Evolutionary conservation across 306 rosid species (phyloP).

Genomic region (Vigna unguiculata): DNA sequence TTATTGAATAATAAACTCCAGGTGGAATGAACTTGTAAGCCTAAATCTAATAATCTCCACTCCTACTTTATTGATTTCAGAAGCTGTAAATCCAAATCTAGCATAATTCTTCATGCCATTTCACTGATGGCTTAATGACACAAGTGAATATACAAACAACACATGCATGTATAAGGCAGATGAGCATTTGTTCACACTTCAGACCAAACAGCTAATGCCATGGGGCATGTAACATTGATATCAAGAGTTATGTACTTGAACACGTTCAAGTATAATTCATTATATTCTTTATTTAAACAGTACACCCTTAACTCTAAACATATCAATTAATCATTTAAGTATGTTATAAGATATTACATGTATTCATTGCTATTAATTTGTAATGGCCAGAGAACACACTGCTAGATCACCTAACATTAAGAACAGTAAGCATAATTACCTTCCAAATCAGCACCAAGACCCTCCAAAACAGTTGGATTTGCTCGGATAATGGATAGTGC

Average conservation of each 20-base stretch:
- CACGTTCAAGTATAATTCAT: background rate
- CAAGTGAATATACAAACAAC: background rate
- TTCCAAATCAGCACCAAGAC: slow-evolving; percentile 93
- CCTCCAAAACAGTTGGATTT: slow-evolving; percentile 90
- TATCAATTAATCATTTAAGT: background rate
- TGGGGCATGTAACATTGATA: background rate
- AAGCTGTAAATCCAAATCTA: slow-evolving; percentile 15
- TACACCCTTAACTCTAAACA: background rate
- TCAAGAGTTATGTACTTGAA: slow-evolving; percentile 23
- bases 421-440: slow-evolving; percentile 49
- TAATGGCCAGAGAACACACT: slow-evolving; percentile 3
- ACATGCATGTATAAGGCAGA: background rate
- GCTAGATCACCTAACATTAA: slow-evolving; percentile 25
- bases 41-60: background rate
- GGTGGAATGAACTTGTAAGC: background rate
- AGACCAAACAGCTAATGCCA: background rate
- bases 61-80: background rate
- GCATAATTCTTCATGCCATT: slow-evolving; percentile 4
- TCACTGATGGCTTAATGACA: background rate
- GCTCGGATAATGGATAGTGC: slow-evolving; percentile 86
- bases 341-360: slow-evolving; percentile 17
- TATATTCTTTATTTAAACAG: slow-evolving; percentile 16
- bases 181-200: background rate
- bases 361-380: slow-evolving; percentile 15
- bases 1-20: slow-evolving; percentile 3